Percentiles rank a stretch among this genome's conserved stretches.
phyloP scores from a whole-genome alignment of 768 basidiomycete species.

The Suillus lakei region DNA sequence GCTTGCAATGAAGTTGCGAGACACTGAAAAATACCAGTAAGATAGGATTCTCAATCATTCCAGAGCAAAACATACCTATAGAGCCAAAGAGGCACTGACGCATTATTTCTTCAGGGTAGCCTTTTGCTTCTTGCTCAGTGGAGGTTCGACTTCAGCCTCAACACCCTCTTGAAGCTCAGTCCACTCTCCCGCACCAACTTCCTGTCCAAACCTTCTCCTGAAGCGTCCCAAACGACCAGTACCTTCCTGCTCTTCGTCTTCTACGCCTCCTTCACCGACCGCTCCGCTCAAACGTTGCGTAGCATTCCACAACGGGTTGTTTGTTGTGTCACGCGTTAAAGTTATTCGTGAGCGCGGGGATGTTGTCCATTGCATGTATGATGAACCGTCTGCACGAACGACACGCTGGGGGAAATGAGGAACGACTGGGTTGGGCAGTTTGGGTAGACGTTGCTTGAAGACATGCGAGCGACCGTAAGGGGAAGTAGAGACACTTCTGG shows the following conservation, averaged over 20 bases:
- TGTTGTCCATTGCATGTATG: conserved; percentile 87
- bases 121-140: conserved; percentile 14
- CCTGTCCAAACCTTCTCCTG: conserved; percentile 70
- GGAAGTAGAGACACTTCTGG: conserved; percentile 53
- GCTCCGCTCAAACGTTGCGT: conserved; percentile 55
- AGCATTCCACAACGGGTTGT: conserved; percentile 87
- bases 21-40: neutral
- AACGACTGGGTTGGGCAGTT: conserved; percentile 82
- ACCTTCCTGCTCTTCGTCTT: conserved; percentile 71
- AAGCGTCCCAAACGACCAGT: conserved; percentile 84
- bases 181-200: conserved; percentile 41
- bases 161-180: conserved; percentile 29
- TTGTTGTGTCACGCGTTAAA: conserved; percentile 86
- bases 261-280: conserved; percentile 42
- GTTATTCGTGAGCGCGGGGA: conserved; percentile 79
- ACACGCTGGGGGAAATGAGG: conserved; percentile 88
- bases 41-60: neutral
- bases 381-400: conserved; percentile 86
- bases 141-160: conserved; percentile 33
- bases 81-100: neutral
- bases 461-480: conserved; percentile 88
- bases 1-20: neutral
- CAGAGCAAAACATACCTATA: neutral
- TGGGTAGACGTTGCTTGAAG: conserved; percentile 68
- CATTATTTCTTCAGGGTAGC: conserved; percentile 9